Evolutionary conservation across 139 green algal species (phyloP).

Genomic region (Zygnema circumcarinatum): DNA sequence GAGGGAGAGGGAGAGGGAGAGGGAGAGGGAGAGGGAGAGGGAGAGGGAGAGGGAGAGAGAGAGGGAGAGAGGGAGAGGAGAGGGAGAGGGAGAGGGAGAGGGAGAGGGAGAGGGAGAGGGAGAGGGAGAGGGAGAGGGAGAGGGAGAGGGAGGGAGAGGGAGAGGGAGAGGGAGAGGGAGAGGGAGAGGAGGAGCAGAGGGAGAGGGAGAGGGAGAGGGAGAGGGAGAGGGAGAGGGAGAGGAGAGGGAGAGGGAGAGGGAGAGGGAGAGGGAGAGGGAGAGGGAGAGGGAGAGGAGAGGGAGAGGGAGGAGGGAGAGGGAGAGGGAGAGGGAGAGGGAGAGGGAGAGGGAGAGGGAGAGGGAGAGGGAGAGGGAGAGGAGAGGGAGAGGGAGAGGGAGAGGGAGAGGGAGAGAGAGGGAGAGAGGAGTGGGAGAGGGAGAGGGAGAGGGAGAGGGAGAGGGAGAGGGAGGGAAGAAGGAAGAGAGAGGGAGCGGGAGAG

Average conservation of each 20-base stretch:
- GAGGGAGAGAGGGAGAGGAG: neutral
- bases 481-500: too few species aligned
- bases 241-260: too few species aligned
- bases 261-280: neutral
- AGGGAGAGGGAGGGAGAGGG: neutral
- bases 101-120: neutral
- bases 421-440: neutral
- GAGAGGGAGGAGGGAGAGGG: neutral
- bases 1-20: neutral
- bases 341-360: neutral
- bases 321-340: neutral
- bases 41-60: constrained; percentile 1
- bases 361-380: neutral
- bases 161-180: neutral
- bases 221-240: too few species aligned
- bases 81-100: neutral
- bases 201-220: too few species aligned
- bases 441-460: neutral
- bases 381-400: neutral
- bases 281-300: neutral
- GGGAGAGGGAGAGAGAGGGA: neutral
- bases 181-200: too few species aligned
- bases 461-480: neutral
- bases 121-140: neutral
- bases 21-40: neutral